Evolutionary conservation across 495 filamentous ascomycete genomes (phyloP).

Genomic region (Xylaria intraflava): DNA sequence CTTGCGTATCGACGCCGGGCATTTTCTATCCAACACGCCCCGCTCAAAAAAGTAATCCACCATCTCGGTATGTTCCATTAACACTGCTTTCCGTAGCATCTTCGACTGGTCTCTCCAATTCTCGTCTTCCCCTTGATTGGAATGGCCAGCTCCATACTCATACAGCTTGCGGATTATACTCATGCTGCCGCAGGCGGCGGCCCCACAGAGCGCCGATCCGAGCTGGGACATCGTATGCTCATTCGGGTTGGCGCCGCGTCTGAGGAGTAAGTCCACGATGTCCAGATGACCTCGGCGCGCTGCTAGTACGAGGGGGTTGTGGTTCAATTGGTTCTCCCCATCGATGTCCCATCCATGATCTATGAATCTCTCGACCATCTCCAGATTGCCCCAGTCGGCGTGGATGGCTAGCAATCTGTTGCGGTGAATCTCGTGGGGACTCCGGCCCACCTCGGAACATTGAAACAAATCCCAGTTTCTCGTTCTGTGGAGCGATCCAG

Average conservation of each 20-base stretch:
- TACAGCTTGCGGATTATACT: constrained; percentile 12
- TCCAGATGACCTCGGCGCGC: constrained; percentile 9
- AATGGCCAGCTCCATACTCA: constrained; percentile 10
- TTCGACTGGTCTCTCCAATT: not conserved
- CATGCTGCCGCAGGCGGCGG: constrained; percentile 12
- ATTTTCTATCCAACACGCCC: not conserved
- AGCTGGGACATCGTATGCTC: not conserved
- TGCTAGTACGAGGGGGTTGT: constrained; percentile 6
- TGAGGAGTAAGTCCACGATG: constrained; percentile 1
- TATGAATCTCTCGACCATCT: not conserved
- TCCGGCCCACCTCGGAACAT: not conserved
- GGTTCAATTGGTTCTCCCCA: not conserved
- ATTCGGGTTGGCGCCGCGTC: not conserved
- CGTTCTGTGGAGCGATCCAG: not conserved
- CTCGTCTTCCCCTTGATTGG: too few species aligned
- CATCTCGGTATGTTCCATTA: constrained; percentile 16
- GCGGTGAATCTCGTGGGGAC: not conserved
- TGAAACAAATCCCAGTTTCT: not conserved
- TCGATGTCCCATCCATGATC: constrained; percentile 4
- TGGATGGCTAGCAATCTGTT: not conserved
- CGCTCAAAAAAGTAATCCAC: constrained; percentile 1
- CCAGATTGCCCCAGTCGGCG: not conserved
- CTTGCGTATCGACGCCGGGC: not conserved
- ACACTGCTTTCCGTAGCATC: not conserved
- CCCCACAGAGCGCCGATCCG: not conserved